Base-by-base conservation (phyloP, 2,329 filamentous ascomycete species). In the Pleurostoma richardsiae region DNA sequence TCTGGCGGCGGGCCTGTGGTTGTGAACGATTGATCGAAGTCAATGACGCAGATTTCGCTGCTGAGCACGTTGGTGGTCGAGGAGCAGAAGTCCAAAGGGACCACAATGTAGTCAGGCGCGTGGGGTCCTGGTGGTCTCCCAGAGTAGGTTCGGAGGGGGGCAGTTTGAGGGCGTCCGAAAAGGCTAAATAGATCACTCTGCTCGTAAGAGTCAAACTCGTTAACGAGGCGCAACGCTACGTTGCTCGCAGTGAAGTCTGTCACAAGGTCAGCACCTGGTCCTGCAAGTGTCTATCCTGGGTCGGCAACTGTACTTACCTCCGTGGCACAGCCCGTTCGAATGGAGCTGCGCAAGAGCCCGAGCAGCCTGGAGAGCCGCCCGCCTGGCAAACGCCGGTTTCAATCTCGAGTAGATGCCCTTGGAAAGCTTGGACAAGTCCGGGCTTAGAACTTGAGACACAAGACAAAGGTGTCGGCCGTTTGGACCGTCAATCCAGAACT, bases 21-120 rank as follows among this genome's bases (percentile, higher is more conserved):
- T 19, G 19, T 19, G 46, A 55, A 57, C 3, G 49, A 50, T 30
- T 57, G 51, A 43, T 54, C 53, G 46, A 58, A 58, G 53, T 56
- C 54, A 33, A 56, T 51, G 30, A 56, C 41, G 31, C 49, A 50
- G 40, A 56, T 46, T 7, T 51, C 45, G n/a, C 46, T 31, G 38
- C 43, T 54, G 40, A 54, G 44, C 19, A 56, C 5, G 31, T 45
- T 51, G n/a, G 46, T 41, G 11, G 41, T 28, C 11, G 50, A 41
- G 5, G 43, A 45, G 42, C 46, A 47, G 39, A 55, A 54, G 48
- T 57, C 43, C 38, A 55, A 30, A 29, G 50, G 41, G 19, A 40
- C 44, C 39, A 57, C 51, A 30, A 54, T 50, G 42, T 55, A 57
- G 28, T 40, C 41, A 29, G 54, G 54, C 11, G 41, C 54, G 27